phyloP scores from a whole-genome alignment of 495 filamentous ascomycete genomes.

The Usnea hakonensis region DNA sequence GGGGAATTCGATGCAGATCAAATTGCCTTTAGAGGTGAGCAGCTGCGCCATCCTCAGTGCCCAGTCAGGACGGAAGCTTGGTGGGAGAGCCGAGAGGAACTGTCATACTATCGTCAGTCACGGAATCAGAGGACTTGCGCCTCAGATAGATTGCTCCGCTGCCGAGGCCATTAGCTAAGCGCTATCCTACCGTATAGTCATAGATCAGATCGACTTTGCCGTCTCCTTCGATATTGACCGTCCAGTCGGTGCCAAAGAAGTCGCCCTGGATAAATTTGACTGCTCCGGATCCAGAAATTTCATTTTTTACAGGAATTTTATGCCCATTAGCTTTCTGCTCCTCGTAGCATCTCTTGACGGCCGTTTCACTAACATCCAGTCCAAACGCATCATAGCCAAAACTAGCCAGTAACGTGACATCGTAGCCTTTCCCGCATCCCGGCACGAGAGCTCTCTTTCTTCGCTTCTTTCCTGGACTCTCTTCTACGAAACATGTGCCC shows the following conservation, averaged over 20 bases:
- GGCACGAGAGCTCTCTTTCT: slow-evolving; percentile 52
- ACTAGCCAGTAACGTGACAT: slow-evolving; percentile 61
- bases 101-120: slow-evolving; percentile 26
- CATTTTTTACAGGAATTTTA: slow-evolving; percentile 42
- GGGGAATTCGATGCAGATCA: slow-evolving; percentile 80
- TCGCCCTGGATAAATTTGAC: slow-evolving; percentile 58
- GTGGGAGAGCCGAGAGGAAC: slow-evolving; percentile 76
- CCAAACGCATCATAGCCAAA: slow-evolving; percentile 69
- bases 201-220: slow-evolving; percentile 68
- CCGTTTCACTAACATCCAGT: slow-evolving; percentile 55
- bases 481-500: slow-evolving; percentile 32
- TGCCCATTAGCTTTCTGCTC: slow-evolving; percentile 34
- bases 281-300: slow-evolving; percentile 41
- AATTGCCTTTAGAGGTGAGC: slow-evolving; percentile 49
- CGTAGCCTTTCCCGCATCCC: slow-evolving; percentile 71
- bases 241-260: slow-evolving; percentile 64
- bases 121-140: background rate
- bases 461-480: slow-evolving; percentile 22
- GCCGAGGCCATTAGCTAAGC: background rate
- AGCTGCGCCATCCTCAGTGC: slow-evolving; percentile 57
- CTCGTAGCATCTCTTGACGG: slow-evolving; percentile 47
- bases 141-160: background rate
- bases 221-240: slow-evolving; percentile 36
- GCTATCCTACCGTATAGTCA: slow-evolving; percentile 65
- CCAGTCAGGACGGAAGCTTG: slow-evolving; percentile 59